Evolutionary conservation across 208 protist species (phyloP).

Genomic region (Herpetomonas tarakana): DNA sequence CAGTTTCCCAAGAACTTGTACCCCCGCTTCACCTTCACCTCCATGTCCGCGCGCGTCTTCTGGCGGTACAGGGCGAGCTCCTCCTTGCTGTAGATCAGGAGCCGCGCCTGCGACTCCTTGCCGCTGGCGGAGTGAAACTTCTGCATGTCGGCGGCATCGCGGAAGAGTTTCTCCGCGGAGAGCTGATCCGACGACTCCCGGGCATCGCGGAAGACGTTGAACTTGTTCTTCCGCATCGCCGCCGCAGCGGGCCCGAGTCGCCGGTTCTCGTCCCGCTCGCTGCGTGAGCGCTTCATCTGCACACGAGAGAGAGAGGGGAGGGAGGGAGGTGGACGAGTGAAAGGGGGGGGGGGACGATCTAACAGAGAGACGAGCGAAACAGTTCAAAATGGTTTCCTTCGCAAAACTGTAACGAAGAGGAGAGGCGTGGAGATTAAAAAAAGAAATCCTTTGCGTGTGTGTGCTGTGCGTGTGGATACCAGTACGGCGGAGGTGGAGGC

Average conservation of each 20-base stretch:
- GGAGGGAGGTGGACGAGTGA: background rate
- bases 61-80: constrained; percentile 94
- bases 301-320: constrained; percentile 4
- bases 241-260: constrained; percentile 71
- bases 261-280: constrained; percentile 27
- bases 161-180: constrained; percentile 97
- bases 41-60: constrained; percentile 94
- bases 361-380: too few species aligned
- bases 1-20: constrained; percentile 81
- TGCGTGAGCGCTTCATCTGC: constrained; percentile 55
- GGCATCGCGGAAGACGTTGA: constrained; percentile 62
- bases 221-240: constrained; percentile 49
- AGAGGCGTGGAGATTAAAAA: too few species aligned
- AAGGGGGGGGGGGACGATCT: background rate
- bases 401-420: too few species aligned
- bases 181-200: constrained; percentile 89
- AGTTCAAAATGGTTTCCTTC: too few species aligned
- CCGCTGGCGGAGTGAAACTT: constrained; percentile 51
- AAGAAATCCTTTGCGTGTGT: too few species aligned
- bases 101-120: constrained; percentile 58
- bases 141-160: constrained; percentile 96
- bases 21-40: constrained; percentile 91
- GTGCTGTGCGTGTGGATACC: too few species aligned
- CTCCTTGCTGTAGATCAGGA: constrained; percentile 95
- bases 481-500: too few species aligned